Conservation (phyloP, 441 rosid species). For the Gossypium trilobum region DNA sequence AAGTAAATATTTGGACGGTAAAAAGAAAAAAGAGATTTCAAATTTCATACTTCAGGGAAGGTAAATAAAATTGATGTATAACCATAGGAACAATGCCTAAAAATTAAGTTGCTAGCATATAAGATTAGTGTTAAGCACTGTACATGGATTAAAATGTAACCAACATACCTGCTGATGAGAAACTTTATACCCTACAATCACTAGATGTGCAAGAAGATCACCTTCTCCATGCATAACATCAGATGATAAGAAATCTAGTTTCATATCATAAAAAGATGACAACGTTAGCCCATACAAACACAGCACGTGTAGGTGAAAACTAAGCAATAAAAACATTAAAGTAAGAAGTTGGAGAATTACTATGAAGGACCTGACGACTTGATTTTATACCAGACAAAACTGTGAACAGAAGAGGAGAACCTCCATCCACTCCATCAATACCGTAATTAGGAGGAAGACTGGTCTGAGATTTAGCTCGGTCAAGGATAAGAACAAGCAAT, state of each 20-base stretch:
- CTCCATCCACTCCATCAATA: conserved; percentile 87
- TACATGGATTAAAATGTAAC: conserved; percentile 17
- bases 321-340: not conserved
- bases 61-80: not conserved
- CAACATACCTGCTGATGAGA: conserved; percentile 68
- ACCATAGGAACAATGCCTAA: not conserved
- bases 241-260: conserved; percentile 61
- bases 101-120: not conserved
- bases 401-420: conserved; percentile 66
- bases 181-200: conserved; percentile 64
- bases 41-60: not conserved
- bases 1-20: conserved; percentile 7
- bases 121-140: not conserved
- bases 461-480: conserved; percentile 66
- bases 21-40: not conserved
- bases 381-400: conserved; percentile 55
- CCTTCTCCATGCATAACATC: conserved; percentile 96
- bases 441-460: conserved; percentile 73
- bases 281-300: conserved; percentile 18
- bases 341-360: conserved; percentile 32
- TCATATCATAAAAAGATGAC: conserved; percentile 24
- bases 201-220: conserved; percentile 76
- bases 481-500: conserved; percentile 66
- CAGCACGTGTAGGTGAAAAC: not conserved
- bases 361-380: conserved; percentile 60